Evolutionary conservation across 2,329 filamentous ascomycete genomes (phyloP).

Genomic region (Aaosphaeria pasadenensis): DNA sequence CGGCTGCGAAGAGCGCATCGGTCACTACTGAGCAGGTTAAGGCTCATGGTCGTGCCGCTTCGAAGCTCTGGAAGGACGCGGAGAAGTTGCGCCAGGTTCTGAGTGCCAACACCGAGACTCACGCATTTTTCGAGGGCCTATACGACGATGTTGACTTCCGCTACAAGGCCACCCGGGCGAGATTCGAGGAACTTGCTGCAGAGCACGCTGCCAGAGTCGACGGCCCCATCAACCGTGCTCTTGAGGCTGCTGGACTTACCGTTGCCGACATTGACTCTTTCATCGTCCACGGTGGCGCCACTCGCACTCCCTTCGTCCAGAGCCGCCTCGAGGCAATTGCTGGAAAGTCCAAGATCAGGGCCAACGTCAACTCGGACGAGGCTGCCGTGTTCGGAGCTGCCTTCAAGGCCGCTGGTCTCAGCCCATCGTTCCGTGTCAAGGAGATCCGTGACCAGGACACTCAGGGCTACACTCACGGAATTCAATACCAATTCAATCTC

Average conservation of each 20-base stretch:
- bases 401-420: slow-evolving; percentile 89
- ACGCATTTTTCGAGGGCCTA: slow-evolving; percentile 79
- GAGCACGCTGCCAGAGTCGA: slow-evolving; percentile 66
- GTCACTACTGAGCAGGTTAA: slow-evolving; percentile 64
- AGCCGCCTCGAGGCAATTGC: slow-evolving; percentile 76
- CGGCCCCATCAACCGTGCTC: slow-evolving; percentile 67
- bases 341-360: slow-evolving; percentile 76
- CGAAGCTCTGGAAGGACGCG: slow-evolving; percentile 90
- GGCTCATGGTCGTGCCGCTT: slow-evolving; percentile 76
- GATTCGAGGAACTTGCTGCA: slow-evolving; percentile 77
- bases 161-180: slow-evolving; percentile 77
- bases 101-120: slow-evolving; percentile 85
- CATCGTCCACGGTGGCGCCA: slow-evolving; percentile 87
- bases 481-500: slow-evolving; percentile 71
- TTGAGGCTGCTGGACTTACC: slow-evolving; percentile 69
- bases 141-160: slow-evolving; percentile 92
- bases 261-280: slow-evolving; percentile 79
- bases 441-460: slow-evolving; percentile 85
- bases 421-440: slow-evolving; percentile 95
- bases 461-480: slow-evolving; percentile 67
- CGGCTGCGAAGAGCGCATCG: slow-evolving; percentile 60
- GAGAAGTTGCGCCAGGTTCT: slow-evolving; percentile 84
- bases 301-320: slow-evolving; percentile 92
- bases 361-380: slow-evolving; percentile 96
- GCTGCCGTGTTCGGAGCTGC: slow-evolving; percentile 93